Conservation (phyloP, 176 grass and related monocot genomes). For the bread wheat (Triticum aestivum) region DNA sequence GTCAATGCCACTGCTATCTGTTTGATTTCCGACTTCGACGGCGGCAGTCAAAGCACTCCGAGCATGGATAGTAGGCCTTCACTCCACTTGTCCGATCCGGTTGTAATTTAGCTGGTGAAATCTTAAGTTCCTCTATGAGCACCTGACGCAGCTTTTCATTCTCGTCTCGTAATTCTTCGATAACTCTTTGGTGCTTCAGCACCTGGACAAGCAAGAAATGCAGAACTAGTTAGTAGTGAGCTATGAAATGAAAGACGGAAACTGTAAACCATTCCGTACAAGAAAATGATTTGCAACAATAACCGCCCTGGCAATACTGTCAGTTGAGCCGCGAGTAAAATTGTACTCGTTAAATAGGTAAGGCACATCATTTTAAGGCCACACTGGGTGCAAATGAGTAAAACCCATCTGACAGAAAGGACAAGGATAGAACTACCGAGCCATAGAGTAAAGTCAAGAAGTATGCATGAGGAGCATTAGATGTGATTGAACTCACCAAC, state of each 20-base stretch:
- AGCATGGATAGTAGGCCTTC: conserved; percentile 63
- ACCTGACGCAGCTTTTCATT: conserved; percentile 70
- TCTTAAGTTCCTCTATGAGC: conserved; percentile 74
- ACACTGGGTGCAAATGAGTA: neutral
- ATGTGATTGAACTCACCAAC: conserved; percentile 59
- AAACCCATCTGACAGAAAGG: conserved; percentile 3
- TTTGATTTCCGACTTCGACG: conserved; percentile 52
- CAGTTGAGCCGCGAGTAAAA: neutral
- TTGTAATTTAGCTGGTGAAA: conserved; percentile 62
- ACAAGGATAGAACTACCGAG: neutral
- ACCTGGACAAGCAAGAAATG: conserved; percentile 46
- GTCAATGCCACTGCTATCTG: conserved; percentile 43
- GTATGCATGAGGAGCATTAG: neutral
- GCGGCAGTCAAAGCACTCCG: conserved; percentile 90
- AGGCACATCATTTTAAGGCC: neutral
- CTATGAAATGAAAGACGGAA: conserved; percentile 4
- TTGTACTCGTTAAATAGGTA: neutral
- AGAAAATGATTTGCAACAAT: conserved; percentile 11
- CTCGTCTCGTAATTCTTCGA: conserved; percentile 69
- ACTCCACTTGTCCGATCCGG: conserved; percentile 26
- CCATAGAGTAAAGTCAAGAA: conserved; percentile 1
- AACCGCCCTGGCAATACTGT: neutral
- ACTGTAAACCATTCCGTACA: neutral
- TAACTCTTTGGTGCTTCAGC: conserved; percentile 73
- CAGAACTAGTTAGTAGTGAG: conserved; percentile 8